Conservation (phyloP, 73 alveolate species). For the Paramecium bursaria region DNA sequence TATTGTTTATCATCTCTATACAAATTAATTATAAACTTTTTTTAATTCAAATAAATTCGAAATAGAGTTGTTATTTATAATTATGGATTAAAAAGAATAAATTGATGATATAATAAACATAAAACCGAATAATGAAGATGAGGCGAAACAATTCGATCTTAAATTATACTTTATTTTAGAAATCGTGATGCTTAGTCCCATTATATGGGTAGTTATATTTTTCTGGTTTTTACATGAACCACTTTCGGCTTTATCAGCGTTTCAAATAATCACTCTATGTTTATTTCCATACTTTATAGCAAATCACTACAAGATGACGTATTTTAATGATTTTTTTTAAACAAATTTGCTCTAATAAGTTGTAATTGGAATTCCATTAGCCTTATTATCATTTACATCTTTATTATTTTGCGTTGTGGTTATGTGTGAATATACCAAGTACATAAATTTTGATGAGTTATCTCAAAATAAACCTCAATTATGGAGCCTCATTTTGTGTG, state of each 20-base stretch:
- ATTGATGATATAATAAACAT: too few relatives aligned
- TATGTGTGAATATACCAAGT: neutral
- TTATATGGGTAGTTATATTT: conserved; percentile 1
- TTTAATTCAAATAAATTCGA: too few relatives aligned
- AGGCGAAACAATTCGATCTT: too few relatives aligned
- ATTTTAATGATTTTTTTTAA: too few relatives aligned
- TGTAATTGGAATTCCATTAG: neutral
- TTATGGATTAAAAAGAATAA: too few relatives aligned
- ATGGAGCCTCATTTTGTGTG: neutral
- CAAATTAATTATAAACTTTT: too few relatives aligned
- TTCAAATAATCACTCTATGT: neutral
- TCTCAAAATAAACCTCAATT: neutral
- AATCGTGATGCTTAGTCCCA: neutral
- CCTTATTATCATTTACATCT: neutral
- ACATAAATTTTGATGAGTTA: too few relatives aligned
- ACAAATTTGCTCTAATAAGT: too few relatives aligned
- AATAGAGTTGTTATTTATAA: too few relatives aligned
- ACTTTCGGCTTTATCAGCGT: neutral
- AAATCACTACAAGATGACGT: neutral
- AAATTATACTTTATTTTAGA: neutral
- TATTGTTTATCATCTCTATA: too few relatives aligned
- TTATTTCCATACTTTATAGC: neutral
- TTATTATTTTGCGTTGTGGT: neutral
- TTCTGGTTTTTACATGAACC: conserved; percentile 7
- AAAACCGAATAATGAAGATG: too few relatives aligned